Evolutionary conservation across 1,139 yeast species (phyloP).

Genomic region (Saccharomycopsis hybrid): DNA sequence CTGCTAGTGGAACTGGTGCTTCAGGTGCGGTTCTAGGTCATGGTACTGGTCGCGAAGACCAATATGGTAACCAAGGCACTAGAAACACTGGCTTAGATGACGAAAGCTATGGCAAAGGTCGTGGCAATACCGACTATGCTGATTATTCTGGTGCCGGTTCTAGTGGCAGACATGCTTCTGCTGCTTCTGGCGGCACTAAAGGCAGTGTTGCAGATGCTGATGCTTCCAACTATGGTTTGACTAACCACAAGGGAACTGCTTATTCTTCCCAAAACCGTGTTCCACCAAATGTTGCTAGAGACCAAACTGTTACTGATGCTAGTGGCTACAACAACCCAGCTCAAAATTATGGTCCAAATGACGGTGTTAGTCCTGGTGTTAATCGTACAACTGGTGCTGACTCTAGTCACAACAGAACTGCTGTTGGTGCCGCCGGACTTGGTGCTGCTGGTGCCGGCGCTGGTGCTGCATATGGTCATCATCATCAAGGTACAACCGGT

Average conservation of each 20-base stretch:
- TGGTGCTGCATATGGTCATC: too few relatives aligned
- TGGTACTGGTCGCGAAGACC: not conserved
- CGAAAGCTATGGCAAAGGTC: not conserved
- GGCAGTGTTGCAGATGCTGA: not conserved
- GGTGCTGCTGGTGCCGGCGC: not conserved
- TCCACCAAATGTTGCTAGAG: not conserved
- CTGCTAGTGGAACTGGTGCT: conserved; percentile 1
- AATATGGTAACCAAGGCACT: not conserved
- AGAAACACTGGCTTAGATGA: not conserved
- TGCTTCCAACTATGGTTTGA: conserved; percentile 1
- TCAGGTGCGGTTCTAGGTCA: not conserved
- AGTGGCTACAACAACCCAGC: not conserved
- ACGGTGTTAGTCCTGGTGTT: too few relatives aligned
- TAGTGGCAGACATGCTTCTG: not conserved
- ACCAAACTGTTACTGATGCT: not conserved
- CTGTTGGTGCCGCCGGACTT: not conserved
- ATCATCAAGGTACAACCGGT: too few relatives aligned
- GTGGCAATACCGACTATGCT: not conserved
- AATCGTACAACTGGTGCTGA: too few relatives aligned
- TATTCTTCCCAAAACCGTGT: not conserved
- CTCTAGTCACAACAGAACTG: too few relatives aligned
- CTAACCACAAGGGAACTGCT: conserved; percentile 2
- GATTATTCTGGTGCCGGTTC: not conserved
- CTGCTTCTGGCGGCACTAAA: not conserved
- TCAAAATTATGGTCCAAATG: not conserved